A percentile compares a stretch with the other conserved stretches of the same genome.
phyloP scores from a whole-genome alignment of 2,329 filamentous ascomycete species.

The Diplocarpon mali region DNA sequence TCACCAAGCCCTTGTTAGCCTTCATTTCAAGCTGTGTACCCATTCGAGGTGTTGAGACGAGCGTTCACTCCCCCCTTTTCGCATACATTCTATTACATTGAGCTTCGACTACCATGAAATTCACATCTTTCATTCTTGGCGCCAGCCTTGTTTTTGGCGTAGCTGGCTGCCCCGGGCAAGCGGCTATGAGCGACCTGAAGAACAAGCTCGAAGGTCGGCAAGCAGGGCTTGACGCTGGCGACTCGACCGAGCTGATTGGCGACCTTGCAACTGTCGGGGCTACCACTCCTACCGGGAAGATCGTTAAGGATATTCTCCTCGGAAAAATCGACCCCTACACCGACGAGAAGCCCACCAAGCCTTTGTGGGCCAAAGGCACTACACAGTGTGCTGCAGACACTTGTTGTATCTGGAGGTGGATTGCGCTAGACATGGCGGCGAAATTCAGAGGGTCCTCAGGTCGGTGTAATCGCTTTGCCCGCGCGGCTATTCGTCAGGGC shows the following conservation, averaged over 20 bases:
- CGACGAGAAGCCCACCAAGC: slow-evolving; percentile 1
- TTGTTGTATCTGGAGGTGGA: slow-evolving; percentile 14
- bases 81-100: too few relatives aligned
- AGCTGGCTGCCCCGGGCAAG: neutral
- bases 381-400: slow-evolving; percentile 6
- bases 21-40: too few relatives aligned
- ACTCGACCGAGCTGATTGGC: slow-evolving; percentile 72
- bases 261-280: slow-evolving; percentile 31
- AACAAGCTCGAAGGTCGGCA: neutral
- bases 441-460: slow-evolving; percentile 7
- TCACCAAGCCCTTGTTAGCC: too few relatives aligned
- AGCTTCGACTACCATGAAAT: slow-evolving; percentile 1
- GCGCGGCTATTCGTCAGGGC: slow-evolving; percentile 35
- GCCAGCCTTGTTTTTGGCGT: neutral
- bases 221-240: slow-evolving; percentile 34
- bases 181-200: neutral
- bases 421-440: slow-evolving; percentile 10
- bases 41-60: too few relatives aligned
- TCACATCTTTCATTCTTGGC: neutral
- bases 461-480: slow-evolving; percentile 34
- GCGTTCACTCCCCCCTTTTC: too few relatives aligned
- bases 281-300: slow-evolving; percentile 5
- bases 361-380: slow-evolving; percentile 1
- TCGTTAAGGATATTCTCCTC: slow-evolving; percentile 8
- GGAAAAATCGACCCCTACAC: slow-evolving; percentile 5